Evolutionary conservation across 1,284 basidiomycete species (phyloP).

Genomic region (Naganishia sp.): DNA sequence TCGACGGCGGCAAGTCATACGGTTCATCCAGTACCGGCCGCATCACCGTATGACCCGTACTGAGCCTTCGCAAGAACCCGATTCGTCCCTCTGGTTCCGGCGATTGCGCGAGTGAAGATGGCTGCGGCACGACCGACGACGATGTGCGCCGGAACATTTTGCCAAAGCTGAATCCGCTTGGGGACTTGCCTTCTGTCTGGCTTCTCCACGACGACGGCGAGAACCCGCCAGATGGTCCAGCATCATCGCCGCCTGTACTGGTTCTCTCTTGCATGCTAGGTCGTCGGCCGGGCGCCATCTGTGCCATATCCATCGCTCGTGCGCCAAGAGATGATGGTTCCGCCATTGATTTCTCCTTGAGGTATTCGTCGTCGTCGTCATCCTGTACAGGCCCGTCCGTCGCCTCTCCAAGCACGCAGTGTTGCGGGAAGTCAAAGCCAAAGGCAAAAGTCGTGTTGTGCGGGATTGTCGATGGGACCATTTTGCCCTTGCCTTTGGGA

Average conservation of each 20-base stretch:
- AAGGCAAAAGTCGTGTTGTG: conserved; percentile 20
- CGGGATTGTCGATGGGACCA: conserved; percentile 11
- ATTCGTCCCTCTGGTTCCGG: conserved; percentile 1
- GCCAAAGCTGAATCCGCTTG: conserved; percentile 7
- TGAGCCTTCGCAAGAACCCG: conserved; percentile 19
- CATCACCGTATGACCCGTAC: conserved; percentile 6
- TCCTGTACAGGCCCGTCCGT: conserved; percentile 6
- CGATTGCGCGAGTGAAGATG: neutral
- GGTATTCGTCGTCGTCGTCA: conserved; percentile 8
- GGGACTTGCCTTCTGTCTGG: conserved; percentile 4
- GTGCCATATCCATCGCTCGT: conserved; percentile 13
- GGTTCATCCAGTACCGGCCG: conserved; percentile 2
- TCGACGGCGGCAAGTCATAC: conserved; percentile 23
- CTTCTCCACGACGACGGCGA: conserved; percentile 27
- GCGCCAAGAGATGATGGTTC: conserved; percentile 11
- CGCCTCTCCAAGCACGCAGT: conserved; percentile 11
- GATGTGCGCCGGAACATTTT: conserved; percentile 16
- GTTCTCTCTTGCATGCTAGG: neutral
- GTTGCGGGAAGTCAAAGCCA: conserved; percentile 17
- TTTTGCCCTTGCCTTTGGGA: conserved; percentile 19
- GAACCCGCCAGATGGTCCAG: neutral
- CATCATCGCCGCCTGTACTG: neutral
- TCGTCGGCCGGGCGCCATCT: neutral
- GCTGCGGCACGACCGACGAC: neutral
- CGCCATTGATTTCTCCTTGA: conserved; percentile 3